Base-by-base conservation (phyloP, 108 stramenopile species). In the Stephanodiscus minutulus region DNA sequence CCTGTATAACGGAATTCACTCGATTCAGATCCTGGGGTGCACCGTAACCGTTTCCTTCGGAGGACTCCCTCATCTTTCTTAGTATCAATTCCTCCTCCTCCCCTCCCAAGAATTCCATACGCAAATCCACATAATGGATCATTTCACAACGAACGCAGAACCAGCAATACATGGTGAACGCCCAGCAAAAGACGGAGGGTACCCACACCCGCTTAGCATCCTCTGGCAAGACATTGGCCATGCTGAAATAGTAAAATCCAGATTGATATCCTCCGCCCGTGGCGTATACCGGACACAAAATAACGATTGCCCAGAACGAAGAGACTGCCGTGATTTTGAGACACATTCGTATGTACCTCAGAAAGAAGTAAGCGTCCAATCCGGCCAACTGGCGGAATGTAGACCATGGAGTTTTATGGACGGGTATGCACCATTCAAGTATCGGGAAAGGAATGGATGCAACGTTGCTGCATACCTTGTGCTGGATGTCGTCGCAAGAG, bases 351-450 rank as follows among this genome's bases (percentile, higher is more conserved):
- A 97, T 90, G 59, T 87, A 96, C 25, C 85, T 62, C 28, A 97
- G 74, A 70, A 93, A 95, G 78, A 97, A 94, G 79, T 96, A 97
- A 27, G 87, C 96, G 83, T 97, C 96, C 13, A 97, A 75, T 24
- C 96, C 96, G 1, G 87, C 88, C 4, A 77, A 41, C 15, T 83
- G 78, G 22, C 81, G 74, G 20, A 74, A 52, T 20, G 70, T 77
- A 4, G 64, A 49, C 81, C 81, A 82, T 8, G 76, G 79, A 11
- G 75, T 71, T 18, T 39, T 50, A 50, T 76, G 75, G 27, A 81
- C 76, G 25, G 70, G 79, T 35, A 36, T 37, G 46, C 63, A 53
- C 79, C 79, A 81, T 66, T 72, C 74, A 8, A 71, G 27, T 36
- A 79, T 39, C 7, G 65, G 64, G 21, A 72, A 43, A 22, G 39